Base-by-base conservation (phyloP, 768 basidiomycete species). In the Serendipita sp. region DNA sequence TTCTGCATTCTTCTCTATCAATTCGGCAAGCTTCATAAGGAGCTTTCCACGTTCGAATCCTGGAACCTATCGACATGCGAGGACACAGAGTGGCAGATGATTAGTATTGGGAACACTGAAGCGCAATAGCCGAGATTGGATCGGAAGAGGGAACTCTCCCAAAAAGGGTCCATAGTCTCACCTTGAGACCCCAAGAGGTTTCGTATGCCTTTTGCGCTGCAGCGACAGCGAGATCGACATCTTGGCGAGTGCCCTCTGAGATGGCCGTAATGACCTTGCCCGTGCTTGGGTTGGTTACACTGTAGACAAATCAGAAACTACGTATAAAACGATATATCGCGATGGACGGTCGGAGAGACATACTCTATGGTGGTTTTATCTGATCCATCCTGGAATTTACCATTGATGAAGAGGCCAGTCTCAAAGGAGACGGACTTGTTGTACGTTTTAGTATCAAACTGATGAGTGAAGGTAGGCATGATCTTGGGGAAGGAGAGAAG, bases 381-480 rank as follows among this genome's bases (percentile, higher is more conserved):
- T 3, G 66, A 63, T n/a, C 70, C 70, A 44, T 65, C 68, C n/a
- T 89, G 86, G 70, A 91, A 94, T 71, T 91, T 81, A 72, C 90
- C 91, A 78, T 93, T 85, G 75, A 97, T 93, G 77, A 90, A 97
- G 30, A 95, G 79, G 16, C 91, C 91, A 4, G 88, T 90, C 8
- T 85, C 85, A 44, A 93, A 78, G 41, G 76, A 76, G 60, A 78
- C 76, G 56, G 76, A 75, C n/a, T 83, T 84, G 73, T 82, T 85
- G 81, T 74, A 86, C 66, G 75, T 67, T 46, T 75, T 75, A 5
- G 79, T 80, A 54, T 84, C 35, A 90, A 76, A 70, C 77, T 75
- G 32, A 76, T 72, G 62, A 44, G 56, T 38, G 65, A 66, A 51
- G 65, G 65, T 60, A 60, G 56, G 16, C 56, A 60, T 60, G 23